Base-by-base conservation (phyloP, 306 rosid genomes). In the Prosopis cineraria region DNA sequence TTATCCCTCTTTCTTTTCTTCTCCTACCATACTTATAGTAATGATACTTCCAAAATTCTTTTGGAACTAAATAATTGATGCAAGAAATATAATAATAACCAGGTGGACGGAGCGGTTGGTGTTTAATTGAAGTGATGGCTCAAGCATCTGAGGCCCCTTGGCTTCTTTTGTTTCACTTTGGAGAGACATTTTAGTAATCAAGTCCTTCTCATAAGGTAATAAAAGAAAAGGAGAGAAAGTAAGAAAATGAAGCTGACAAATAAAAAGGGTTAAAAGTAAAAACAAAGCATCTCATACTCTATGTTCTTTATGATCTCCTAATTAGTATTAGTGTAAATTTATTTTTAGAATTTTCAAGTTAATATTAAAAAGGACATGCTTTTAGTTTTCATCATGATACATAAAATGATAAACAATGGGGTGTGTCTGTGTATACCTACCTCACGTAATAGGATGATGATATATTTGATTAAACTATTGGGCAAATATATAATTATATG, bases 101-200 rank as follows among this genome's bases (percentile, higher is more conserved):
- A 20, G 29, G 60, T 8, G 13, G 60, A 9, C 20, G 29, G 10
- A 53, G 60, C 11, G 10, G 19, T 67, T n/a, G 31, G 29, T 11
- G 1, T 10, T 25, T 56, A 24, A 56, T 10, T n/a, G 17, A 34
- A 67, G 52, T 67, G 72, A 67, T 39, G 52, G 6, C 33, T 39
- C 52, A 50, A 40, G 52, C 52, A 40, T 11, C 1, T 41, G 29
- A 5, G 72, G 36, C 53, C 68, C 48, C 39, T 74, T 78, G 55
- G 41, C 43, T 70, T 59, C 50, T 34, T 68, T 74, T 68, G 77
- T 37, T 81, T 69, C 72, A 10, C 60, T 59, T 68, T 71, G 65
- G 53, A 58, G 65, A 25, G 72, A 43, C 76, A 74, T 43, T n/a
- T 50, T 0, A 52, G 12, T 6, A 24, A 10, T 24, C 33, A 68